Evolutionary conservation across 768 basidiomycete genomes (phyloP).

Genomic region (Leccinum pellstonianum): DNA sequence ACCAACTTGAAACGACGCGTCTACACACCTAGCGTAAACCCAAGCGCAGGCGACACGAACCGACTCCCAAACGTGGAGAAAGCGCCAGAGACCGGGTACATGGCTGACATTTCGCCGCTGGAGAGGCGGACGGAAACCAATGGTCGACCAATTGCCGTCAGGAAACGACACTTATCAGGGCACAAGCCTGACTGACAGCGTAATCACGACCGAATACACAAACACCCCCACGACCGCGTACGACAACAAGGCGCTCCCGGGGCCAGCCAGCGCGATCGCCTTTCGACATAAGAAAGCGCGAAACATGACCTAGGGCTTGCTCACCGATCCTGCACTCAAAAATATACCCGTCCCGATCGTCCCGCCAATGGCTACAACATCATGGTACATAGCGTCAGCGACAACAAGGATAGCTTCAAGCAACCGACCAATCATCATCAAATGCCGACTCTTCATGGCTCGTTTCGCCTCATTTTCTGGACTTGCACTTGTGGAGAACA

Average conservation of each 20-base stretch:
- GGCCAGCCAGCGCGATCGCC: constrained; percentile 57
- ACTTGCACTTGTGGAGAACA: constrained; percentile 11
- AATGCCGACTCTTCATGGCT: constrained; percentile 40
- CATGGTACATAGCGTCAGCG: background rate
- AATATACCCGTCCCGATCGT: constrained; percentile 64
- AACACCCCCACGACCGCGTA: constrained; percentile 60
- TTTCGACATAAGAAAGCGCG: constrained; percentile 13
- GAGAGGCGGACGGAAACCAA: background rate
- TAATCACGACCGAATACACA: constrained; percentile 59
- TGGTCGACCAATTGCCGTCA: background rate
- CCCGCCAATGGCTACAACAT: constrained; percentile 46
- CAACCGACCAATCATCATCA: constrained; percentile 42
- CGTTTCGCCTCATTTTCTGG: constrained; percentile 35
- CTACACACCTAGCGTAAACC: constrained; percentile 50
- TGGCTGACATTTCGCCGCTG: constrained; percentile 65
- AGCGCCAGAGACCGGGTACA: constrained; percentile 61
- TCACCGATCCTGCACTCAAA: constrained; percentile 54
- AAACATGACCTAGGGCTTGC: constrained; percentile 11
- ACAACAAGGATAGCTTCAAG: background rate
- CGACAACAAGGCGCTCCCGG: constrained; percentile 59
- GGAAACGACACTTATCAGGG: background rate
- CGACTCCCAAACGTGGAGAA: constrained; percentile 58
- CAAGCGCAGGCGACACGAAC: constrained; percentile 59
- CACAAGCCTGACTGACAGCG: constrained; percentile 40
- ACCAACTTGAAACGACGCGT: background rate